Evolutionary conservation across 1,284 basidiomycete genomes (phyloP), one percentile per base, ranked within the genome.

Genomic region (Macrocybe sp.): DNA sequence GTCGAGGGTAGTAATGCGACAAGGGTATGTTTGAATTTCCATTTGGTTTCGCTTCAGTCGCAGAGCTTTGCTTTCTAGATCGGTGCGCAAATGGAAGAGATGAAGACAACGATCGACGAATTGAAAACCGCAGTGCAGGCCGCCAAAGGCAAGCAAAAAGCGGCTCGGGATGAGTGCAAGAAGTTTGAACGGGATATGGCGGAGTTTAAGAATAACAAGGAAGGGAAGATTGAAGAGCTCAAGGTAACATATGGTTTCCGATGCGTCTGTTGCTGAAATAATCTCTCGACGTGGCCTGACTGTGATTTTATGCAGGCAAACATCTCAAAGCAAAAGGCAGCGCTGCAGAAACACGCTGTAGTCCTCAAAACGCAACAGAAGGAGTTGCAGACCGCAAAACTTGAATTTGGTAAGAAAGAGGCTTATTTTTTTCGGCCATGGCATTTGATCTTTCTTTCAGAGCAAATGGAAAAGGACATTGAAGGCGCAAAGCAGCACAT

Each of bases 141-240:
- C 0, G 85, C 92, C 6, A 83, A 87, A 62, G 75, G 83, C 48
- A 89, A 90, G 60, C 89, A 96, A 63, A 80, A 81, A 56, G 75
- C 72, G 2, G 91, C 92, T 0, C 72, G 84, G 46, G 82, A 75
- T 0, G 94, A 98, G 53, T 82, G 83, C 62, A 85, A 85, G 69
- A 89, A 87, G 55, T 82, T 98, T 22, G 90, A 98, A 68, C 87
- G 86, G 61, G 97, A 99, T 64, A 98, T 99, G 93, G 83, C 83
- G 46, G 97, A 99, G 73, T 97, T 99, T 72, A 95, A 97, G 73
- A 87, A 93, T 65, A 95, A 99, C 74, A 97, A 97, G 66, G 96
- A 97, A 49, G 92, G 92, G 41, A 99, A 99, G 70, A 89, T 95
- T 47, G 89, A 89, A 37, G 89, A 98, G 65, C 81, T 99, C 58